phyloP scores from a whole-genome alignment of 2,329 filamentous ascomycete species.

The Neophaeococcomyces aloes region DNA sequence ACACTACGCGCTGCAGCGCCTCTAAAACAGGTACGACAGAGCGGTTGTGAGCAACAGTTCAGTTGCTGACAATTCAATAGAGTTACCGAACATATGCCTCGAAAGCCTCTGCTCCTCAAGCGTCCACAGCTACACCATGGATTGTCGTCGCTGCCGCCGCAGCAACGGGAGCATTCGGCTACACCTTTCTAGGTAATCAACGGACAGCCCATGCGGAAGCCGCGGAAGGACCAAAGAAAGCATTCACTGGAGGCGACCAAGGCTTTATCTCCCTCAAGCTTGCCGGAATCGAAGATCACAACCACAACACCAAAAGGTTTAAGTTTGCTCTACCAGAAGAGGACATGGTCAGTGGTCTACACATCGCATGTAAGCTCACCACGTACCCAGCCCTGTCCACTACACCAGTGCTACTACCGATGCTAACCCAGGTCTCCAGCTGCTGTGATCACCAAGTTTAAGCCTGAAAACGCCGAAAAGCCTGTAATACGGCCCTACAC shows the following conservation, averaged over 20 bases:
- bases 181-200: constrained; percentile 30
- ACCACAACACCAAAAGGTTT: constrained; percentile 90
- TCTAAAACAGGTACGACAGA: constrained; percentile 54
- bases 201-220: constrained; percentile 23
- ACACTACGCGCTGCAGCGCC: constrained; percentile 55
- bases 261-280: constrained; percentile 77
- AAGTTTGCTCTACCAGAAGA: constrained; percentile 77
- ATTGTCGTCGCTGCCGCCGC: constrained; percentile 43
- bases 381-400: no score
- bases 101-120: constrained; percentile 43
- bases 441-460: constrained; percentile 84
- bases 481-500: constrained; percentile 86
- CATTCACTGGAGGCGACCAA: constrained; percentile 77
- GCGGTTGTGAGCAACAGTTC: no score
- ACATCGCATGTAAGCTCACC: constrained; percentile 58
- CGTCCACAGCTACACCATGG: constrained; percentile 35
- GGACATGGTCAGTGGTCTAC: constrained; percentile 73
- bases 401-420: no score
- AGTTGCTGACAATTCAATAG: no score
- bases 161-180: constrained; percentile 49
- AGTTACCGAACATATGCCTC: constrained; percentile 65
- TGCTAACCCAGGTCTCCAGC: constrained; percentile 29
- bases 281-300: constrained; percentile 65
- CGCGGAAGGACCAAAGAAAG: constrained; percentile 30
- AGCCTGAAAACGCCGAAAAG: constrained; percentile 73